Base-by-base conservation (phyloP, 2,329 filamentous ascomycete species). In the Aureobasidium vineae region DNA sequence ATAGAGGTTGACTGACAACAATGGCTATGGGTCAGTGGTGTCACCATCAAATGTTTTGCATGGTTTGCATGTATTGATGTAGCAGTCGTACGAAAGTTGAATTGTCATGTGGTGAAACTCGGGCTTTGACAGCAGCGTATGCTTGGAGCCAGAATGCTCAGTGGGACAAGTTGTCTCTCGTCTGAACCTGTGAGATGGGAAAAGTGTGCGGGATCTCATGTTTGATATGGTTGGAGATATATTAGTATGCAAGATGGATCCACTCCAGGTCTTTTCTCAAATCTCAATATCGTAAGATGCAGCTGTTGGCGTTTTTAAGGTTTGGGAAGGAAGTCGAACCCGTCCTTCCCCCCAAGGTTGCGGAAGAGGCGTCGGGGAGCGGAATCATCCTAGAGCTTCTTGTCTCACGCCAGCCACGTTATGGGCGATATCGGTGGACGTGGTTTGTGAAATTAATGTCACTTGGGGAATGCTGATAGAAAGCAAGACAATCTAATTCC, bases 51-150 rank as follows among this genome's bases (percentile, higher is more conserved):
- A 41, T 61, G 41, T 61, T 33, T 61, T 61, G 57, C 41, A 28
- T 61, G 57, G 38, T 16, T 49, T 61, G 57, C 41, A 28, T 61
- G 57, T 26, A 28, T 49, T 38, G 57, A 61, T 43, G 57, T 49
- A 61, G 57, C 57, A 49, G 57, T 61, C 41, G 57, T 61, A 61
- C 57, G 57, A 61, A n/a, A 23, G 26, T 36, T 13, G n/a, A 61
- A 61, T 61, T 61, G 57, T 61, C 57, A 61, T 61, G 57, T 49
- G n/a, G 57, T 61, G 57, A 47, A 61, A 61, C 57, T 61, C 31
- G 41, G 43, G 28, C 5, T 38, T 49, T 61, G 56, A n/a, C 56
- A 60, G 56, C 26, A 60, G 56, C n/a, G 15, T 47, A 36, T 49
- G 41, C 57, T 38, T 49, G 41, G 28, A 21, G n/a, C 15, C 16